Base-by-base conservation (phyloP, 2,329 filamentous ascomycete genomes). In the Fusarium sublunatum region DNA sequence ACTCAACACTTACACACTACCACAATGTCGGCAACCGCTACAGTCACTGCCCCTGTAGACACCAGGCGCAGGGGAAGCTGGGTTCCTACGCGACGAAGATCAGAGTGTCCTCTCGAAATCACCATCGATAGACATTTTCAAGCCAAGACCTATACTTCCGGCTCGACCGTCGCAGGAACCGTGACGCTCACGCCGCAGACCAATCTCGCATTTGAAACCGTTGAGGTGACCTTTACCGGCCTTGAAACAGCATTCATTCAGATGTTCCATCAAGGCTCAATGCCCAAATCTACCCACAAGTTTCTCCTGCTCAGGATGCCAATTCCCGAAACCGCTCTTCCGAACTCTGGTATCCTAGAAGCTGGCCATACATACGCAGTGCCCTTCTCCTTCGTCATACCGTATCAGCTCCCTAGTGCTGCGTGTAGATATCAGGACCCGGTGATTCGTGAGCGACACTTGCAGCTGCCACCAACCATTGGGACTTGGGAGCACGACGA, bases 401-500 rank as follows among this genome's bases (percentile, higher is more conserved):
- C 64, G 0, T 60, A 58, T 6, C 64, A 64, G 3, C 40, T 70
- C 4, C 61, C 67, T 0, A 61, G 61, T 2, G 64, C 55, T 0
- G 44, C 67, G 0, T 70, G 67, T 10, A 57, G 7, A 7, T 57
- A 68, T 5, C 53, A 51, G 10, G 53, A 52, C 2, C n/a, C 58
- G 0, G 41, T 48, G 0, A 45, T 64, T 1, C 36, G 51, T 3
- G 58, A 66, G n/a, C 41, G 55, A 3, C 67, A 69, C 22, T 36
- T 66, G 9, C 58, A 56, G 2, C 24, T 60, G 6, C 67, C 67
- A 1, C 67, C 67, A 2, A 69, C 62, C 2, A 9, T 69, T 13
- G 67, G 67, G 5, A 34, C 48, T 1, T 70, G 62, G 65, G 60
- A 68, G 4, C 49, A 53, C 4, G 53, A 65, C n/a, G 67, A 70